Percentiles rank a stretch among this genome's conserved stretches.
Evolutionary conservation across 1,284 basidiomycete genomes (phyloP).

Genomic region (Ceratobasidium sp.): DNA sequence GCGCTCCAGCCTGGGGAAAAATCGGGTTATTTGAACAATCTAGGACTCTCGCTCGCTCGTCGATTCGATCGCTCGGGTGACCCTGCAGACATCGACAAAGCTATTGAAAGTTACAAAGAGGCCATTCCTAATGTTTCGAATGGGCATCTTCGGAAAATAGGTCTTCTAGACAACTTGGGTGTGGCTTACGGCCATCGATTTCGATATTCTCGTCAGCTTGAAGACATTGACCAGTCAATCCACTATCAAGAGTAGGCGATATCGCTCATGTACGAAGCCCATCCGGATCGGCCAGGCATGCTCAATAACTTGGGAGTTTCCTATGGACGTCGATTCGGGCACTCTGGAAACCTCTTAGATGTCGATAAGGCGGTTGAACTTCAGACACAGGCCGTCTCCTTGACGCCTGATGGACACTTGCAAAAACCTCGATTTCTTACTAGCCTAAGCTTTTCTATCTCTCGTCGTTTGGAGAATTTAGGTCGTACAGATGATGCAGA

Average conservation of each 20-base stretch:
- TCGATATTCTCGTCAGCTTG: neutral
- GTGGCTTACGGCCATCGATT: neutral
- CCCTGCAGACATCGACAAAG: neutral
- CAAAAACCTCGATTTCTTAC: neutral
- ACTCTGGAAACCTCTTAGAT: neutral
- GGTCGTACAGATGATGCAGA: neutral
- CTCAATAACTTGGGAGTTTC: neutral
- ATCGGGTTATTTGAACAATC: neutral
- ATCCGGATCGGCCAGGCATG: neutral
- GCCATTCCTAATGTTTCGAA: neutral
- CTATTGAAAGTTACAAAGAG: neutral
- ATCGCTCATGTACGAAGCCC: neutral
- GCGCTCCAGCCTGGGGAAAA: neutral
- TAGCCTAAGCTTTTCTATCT: neutral
- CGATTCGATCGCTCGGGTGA: neutral
- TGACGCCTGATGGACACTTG: neutral
- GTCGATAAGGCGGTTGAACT: neutral
- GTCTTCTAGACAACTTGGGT: neutral
- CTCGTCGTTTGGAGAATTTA: too few species aligned
- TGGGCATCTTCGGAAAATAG: neutral
- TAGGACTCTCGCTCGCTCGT: neutral
- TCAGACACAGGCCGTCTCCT: neutral
- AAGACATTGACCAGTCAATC: neutral
- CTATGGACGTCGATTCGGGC: neutral
- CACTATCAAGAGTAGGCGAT: neutral